Base-by-base conservation (phyloP, 495 filamentous ascomycete genomes). In the Trichoderma asperelloides region DNA sequence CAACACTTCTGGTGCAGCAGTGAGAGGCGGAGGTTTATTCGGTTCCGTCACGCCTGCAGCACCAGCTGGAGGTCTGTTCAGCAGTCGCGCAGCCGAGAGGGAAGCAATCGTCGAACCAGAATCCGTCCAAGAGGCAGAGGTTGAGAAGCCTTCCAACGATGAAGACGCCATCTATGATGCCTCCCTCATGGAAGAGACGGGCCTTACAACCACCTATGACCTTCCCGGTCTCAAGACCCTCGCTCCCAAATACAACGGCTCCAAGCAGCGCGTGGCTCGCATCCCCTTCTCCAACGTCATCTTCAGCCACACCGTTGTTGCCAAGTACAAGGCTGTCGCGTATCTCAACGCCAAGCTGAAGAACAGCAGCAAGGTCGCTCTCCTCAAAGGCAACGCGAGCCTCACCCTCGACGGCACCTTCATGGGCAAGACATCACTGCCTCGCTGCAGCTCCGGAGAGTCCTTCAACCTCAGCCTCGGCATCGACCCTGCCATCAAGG, bases 381-480 rank as follows among this genome's bases (percentile, higher is more conserved):
- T 91, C 3, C 84, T 89, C 39, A 80, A 80, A 66, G 88, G 87
- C 18, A 80, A 79, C 1, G 81, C 81, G 0, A 87, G 88, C 2
- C 78, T 91, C 16, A 89, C 87, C 2, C 86, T 91, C 28, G 89
- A 91, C 71, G 86, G 85, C 3, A 83, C 81, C 12, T 91, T 91
- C 73, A 74, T 92, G 39, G 89, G 89, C 12, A 85, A 85, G 49
- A 80, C 84, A 1, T 75, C 76, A 0, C 73, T 90, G 6, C 82
- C 86, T 12, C 81, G 81, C 57, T 85, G 85, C 72, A 84, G 81
- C 57, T 80, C 87, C 15, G 85, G 85, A n/a, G 64, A 65, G 40
- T 64, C 62, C 15, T 87, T 91, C 77, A 78, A 75, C 55, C 73
- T 92, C 12, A 78, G 81, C 28, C 80, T 92, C 0, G 89, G 89